Conservation (phyloP, 164 flowering plant species). For the Magnolia changhungtana region DNA sequence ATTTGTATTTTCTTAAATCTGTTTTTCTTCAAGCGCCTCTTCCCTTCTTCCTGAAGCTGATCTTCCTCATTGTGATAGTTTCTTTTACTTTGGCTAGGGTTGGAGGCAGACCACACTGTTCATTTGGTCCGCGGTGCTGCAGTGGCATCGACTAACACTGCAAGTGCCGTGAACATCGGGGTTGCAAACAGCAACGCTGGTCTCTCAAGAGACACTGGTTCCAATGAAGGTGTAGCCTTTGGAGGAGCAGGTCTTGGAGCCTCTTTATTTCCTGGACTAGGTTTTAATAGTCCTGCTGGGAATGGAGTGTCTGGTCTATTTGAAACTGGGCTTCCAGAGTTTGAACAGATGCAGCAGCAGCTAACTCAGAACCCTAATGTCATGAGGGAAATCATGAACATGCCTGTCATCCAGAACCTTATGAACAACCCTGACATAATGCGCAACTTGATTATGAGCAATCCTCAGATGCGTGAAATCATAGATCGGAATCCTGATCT, state of each 20-base stretch:
- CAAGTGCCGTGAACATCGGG: constrained; percentile 38
- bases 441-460: constrained; percentile 82
- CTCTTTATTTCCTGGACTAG: constrained; percentile 62
- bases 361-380: constrained; percentile 85
- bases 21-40: too few relatives aligned
- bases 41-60: too few relatives aligned
- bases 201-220: constrained; percentile 27
- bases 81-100: constrained; percentile 32
- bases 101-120: constrained; percentile 80
- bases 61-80: neutral
- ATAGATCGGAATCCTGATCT: constrained; percentile 92
- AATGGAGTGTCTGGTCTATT: constrained; percentile 50
- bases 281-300: constrained; percentile 46
- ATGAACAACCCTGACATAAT: constrained; percentile 90
- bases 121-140: constrained; percentile 81
- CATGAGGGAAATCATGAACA: constrained; percentile 93
- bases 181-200: constrained; percentile 28
- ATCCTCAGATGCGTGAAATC: constrained; percentile 92
- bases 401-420: constrained; percentile 73
- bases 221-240: constrained; percentile 41
- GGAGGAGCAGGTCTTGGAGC: constrained; percentile 57
- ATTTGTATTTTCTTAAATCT: too few relatives aligned
- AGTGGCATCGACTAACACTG: constrained; percentile 34
- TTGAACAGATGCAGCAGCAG: constrained; percentile 83
- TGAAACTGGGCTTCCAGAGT: constrained; percentile 80